phyloP scores from a whole-genome alignment of 768 basidiomycete genomes.

The Phanerochaete carnosa region DNA sequence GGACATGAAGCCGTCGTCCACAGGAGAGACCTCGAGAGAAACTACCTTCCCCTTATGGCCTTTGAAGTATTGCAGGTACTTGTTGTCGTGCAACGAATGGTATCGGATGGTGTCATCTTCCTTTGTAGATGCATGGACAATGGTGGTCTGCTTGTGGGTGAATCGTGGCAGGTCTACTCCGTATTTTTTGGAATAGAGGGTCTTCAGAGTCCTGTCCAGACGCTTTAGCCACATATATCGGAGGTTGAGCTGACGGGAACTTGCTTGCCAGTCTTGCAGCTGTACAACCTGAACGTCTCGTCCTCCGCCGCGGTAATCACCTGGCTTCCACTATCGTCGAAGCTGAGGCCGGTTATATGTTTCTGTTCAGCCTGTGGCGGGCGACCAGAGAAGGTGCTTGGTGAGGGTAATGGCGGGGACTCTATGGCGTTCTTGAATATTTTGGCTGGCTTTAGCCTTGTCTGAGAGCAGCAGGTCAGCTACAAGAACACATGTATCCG shows the following conservation, averaged over 20 bases:
- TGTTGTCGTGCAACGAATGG: constrained; percentile 94
- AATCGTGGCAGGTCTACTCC: constrained; percentile 93
- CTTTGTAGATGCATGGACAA: constrained; percentile 91
- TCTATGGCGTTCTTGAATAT: constrained; percentile 83
- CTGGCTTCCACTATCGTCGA: constrained; percentile 88
- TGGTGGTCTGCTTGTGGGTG: constrained; percentile 84
- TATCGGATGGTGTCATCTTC: constrained; percentile 94
- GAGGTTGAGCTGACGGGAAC: constrained; percentile 35
- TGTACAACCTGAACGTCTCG: constrained; percentile 88
- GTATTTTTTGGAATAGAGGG: constrained; percentile 91
- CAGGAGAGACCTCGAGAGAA: constrained; percentile 87
- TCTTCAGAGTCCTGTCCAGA: constrained; percentile 62
- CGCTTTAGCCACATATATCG: constrained; percentile 20
- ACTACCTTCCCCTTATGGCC: constrained; percentile 90
- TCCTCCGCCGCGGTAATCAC: constrained; percentile 89
- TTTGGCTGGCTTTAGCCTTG: constrained; percentile 82
- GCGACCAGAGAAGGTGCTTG: constrained; percentile 33
- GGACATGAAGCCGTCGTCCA: constrained; percentile 95
- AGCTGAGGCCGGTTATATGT: constrained; percentile 85
- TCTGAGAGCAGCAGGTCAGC: not conserved
- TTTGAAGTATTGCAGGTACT: constrained; percentile 92
- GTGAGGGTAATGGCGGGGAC: constrained; percentile 45
- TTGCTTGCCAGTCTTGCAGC: constrained; percentile 90
- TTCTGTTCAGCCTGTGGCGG: constrained; percentile 42
- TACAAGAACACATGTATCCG: not conserved